Evolutionary conservation across 495 filamentous ascomycete genomes (phyloP), one percentile per base, ranked within the genome.

Genomic region (Talaromyces wortmannii): DNA sequence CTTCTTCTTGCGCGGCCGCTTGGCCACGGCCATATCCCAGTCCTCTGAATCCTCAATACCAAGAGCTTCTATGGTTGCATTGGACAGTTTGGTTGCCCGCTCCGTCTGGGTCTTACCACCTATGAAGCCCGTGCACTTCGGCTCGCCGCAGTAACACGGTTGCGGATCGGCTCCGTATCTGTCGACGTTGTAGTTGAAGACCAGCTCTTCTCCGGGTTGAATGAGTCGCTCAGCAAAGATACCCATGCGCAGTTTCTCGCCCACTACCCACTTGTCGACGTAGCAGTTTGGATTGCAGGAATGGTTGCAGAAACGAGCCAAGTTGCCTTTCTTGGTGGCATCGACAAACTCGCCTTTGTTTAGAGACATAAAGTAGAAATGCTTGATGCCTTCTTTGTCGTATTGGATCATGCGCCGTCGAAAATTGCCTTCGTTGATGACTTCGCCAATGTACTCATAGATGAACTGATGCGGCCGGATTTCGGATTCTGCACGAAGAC

Each of bases 131-230:
- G 89, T 87, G 71, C 94, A 99, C 66, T 97, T 97, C 6, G 86
- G 77, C 69, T 99, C 94, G 55, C 84, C 91, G 70, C 94, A 99
- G 66, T 97, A 97, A 70, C 94, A 99, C 10, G 88, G 89, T 69
- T 97, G 92, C 49, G 94, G 92, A 62, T 97, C 90, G 32, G 94
- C 92, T 55, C 94, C 94, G 63, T 99, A 99, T 56, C 94, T 85
- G 67, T 99, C 94, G 52, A 99, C 94, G 60, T 99, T 99, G 80
- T 99, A 99, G 75, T 99, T 96, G 78, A 99, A 99, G n/a, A 96
- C 91, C 32, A 99, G 77, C 67, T 99, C 94, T 68, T 99, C 94
- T 43, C 94, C 95, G 2, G 87, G 83, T 61, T 85, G 82, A 61
- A 99, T 88, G 63, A 81, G 78, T 57, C 91, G 90, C 74, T 88